Conservation (phyloP, 306 rosid genomes). For the Biancaea sappan region DNA sequence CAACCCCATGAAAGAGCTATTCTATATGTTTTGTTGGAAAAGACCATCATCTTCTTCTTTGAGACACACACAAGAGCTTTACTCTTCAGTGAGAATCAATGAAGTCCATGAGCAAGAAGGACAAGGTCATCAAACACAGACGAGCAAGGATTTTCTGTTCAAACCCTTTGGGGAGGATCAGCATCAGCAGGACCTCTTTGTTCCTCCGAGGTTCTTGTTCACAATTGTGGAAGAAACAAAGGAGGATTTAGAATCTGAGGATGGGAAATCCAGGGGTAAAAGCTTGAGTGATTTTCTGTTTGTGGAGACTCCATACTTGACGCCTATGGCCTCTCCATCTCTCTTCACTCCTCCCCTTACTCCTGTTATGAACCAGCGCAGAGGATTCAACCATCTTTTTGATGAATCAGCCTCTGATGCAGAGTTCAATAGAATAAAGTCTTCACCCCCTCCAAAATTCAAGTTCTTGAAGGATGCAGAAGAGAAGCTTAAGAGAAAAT, state of each 20-base stretch:
- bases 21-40: conserved; percentile 92
- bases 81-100: conserved; percentile 60
- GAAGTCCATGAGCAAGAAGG: conserved; percentile 54
- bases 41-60: conserved; percentile 64
- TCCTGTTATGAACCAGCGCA: conserved; percentile 55
- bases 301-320: conserved; percentile 85
- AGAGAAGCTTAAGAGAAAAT: conserved; percentile 72
- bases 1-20: conserved; percentile 72
- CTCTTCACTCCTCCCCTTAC: conserved; percentile 81
- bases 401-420: conserved; percentile 86
- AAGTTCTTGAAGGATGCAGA: conserved; percentile 94
- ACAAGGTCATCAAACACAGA: conserved; percentile 53
- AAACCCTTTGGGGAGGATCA: conserved; percentile 80
- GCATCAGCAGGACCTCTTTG: conserved; percentile 60
- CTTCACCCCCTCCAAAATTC: conserved; percentile 97
- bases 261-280: conserved; percentile 66
- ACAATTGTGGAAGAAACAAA: conserved; percentile 93
- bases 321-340: conserved; percentile 82
- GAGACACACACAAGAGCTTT: conserved; percentile 58
- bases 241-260: conserved; percentile 93
- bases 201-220: conserved; percentile 85
- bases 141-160: conserved; percentile 58
- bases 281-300: conserved; percentile 81
- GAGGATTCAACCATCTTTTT: conserved; percentile 79
- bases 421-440: conserved; percentile 77